Base-by-base conservation (phyloP, 2,329 filamentous ascomycete genomes). In the Drechslerella coelobrocha region DNA sequence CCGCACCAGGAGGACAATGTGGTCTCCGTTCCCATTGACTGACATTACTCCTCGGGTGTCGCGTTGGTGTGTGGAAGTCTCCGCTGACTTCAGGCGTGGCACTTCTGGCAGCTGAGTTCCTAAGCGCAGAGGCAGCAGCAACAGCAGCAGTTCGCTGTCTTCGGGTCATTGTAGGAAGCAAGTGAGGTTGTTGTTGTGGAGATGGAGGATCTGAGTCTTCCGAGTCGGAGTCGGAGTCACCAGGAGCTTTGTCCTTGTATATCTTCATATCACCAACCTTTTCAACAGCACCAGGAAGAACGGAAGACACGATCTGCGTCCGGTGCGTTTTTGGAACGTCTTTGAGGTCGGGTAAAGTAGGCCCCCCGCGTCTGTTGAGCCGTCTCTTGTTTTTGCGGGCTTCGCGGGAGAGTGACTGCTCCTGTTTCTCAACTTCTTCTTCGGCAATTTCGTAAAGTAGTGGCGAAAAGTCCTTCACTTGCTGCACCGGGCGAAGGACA, bases 361-460 rank as follows among this genome's bases (percentile, higher is more conserved):
- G 94, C 0, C 94, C 94, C 73, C 94, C 94, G 76, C 94, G 87
- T 73, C 94, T 85, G 78, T 97, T 97, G 75, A 96, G 90, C 5
- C 94, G 96, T 51, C 94, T 87, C 81, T 99, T 99, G 80, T 97
- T 92, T 55, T 92, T 86, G 75, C 94, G 85, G 79, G 97, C 92
- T 78, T 99, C 94, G 74, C 94, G 86, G 66, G 94, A 92, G 75
- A 97, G 93, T 39, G 92, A 94, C 27, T 92, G 86, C 78, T 99
- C 94, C 59, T 92, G 93, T 72, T 89, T 86, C 79, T 97, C 92
- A 45, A 97, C 81, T 74, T 97, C 92, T 26, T 88, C 86, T 76
- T 97, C 93, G 75, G 88, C 96, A 75, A 97, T 85, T 79, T 97
- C 94, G 79, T 96, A 97, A 51, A 99, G 83, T 78, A 93, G 96